A percentile compares a stretch with the other conserved stretches of the same genome.
phyloP scores from a whole-genome alignment of 495 filamentous ascomycete genomes.

The Talaromyces proteolyticus region DNA sequence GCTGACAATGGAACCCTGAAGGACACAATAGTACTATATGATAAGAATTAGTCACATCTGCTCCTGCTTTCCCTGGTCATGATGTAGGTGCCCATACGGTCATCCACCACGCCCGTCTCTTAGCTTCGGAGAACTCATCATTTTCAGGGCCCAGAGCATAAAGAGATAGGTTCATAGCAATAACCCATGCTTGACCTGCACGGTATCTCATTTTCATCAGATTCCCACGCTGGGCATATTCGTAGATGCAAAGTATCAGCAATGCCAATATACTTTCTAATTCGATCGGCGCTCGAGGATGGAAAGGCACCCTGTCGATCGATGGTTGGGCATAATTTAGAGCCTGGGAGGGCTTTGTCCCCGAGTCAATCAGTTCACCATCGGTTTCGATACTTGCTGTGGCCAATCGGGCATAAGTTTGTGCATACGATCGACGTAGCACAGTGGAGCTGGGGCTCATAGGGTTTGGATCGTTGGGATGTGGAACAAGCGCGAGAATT shows the following conservation, averaged over 20 bases:
- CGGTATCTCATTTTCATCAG: constrained; percentile 56
- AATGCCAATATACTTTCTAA: constrained; percentile 50
- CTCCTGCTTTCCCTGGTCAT: not conserved
- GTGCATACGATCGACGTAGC: constrained; percentile 48
- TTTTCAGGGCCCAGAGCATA: constrained; percentile 37
- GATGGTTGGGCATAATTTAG: constrained; percentile 37
- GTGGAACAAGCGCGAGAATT: constrained; percentile 48
- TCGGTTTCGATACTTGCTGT: constrained; percentile 49
- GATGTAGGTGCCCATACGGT: constrained; percentile 29
- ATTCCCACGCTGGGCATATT: constrained; percentile 57
- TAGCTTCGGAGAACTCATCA: constrained; percentile 47
- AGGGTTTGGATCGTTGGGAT: constrained; percentile 43
- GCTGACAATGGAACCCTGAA: constrained; percentile 55
- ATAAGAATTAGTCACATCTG: not conserved
- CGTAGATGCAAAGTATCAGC: constrained; percentile 51
- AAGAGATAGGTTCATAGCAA: constrained; percentile 47
- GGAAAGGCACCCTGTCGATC: constrained; percentile 41
- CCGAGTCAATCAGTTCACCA: constrained; percentile 49
- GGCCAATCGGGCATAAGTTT: constrained; percentile 48
- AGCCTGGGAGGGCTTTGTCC: constrained; percentile 45
- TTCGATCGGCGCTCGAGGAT: constrained; percentile 45
- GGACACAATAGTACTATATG: constrained; percentile 50
- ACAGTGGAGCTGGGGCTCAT: constrained; percentile 35
- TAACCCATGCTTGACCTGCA: constrained; percentile 48
- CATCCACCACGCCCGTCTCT: constrained; percentile 59